phyloP scores from a whole-genome alignment of 805 yeast species.

The Candida xiaguanensis region DNA sequence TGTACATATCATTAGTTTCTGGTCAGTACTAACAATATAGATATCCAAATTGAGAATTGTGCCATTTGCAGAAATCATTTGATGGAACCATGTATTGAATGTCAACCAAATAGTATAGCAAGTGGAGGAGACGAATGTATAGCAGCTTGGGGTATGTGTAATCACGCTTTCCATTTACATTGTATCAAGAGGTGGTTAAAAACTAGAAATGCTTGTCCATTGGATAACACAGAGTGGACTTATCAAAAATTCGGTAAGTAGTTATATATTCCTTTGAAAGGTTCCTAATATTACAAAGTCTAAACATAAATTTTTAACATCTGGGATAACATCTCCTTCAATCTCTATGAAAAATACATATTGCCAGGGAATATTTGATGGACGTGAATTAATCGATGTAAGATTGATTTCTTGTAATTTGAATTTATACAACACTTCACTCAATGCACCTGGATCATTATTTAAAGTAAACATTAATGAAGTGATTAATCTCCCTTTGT shows the following conservation, averaged over 20 bases:
- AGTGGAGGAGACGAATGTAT: conserved; percentile 72
- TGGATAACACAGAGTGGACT: conserved; percentile 90
- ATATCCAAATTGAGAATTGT: conserved; percentile 90
- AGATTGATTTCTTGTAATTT: conserved; percentile 56
- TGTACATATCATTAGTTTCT: conserved; percentile 19
- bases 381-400: conserved; percentile 74
- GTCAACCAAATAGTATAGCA: conserved; percentile 68
- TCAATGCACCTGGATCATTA: conserved; percentile 72
- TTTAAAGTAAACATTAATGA: conserved; percentile 63
- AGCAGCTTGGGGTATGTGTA: conserved; percentile 96
- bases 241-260: conserved; percentile 66
- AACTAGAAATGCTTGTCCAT: conserved; percentile 93
- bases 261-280: conserved; percentile 37
- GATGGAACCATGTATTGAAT: conserved; percentile 97
- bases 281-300: conserved; percentile 59
- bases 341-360: conserved; percentile 80
- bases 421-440: conserved; percentile 58
- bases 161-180: conserved; percentile 97
- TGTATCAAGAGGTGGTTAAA: conserved; percentile 95
- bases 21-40: conserved; percentile 22
- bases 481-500: conserved; percentile 36
- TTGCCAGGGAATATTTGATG: conserved; percentile 72
- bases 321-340: conserved; percentile 32
- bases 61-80: conserved; percentile 97
- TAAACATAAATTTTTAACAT: conserved; percentile 40